Percentiles rank a stretch among this genome's conserved stretches.
These are phyloP conservation scores for Polygonum maritimum DNA, from an alignment of 148 eudicot genomes.

Conservation along the genomic window DNA sequence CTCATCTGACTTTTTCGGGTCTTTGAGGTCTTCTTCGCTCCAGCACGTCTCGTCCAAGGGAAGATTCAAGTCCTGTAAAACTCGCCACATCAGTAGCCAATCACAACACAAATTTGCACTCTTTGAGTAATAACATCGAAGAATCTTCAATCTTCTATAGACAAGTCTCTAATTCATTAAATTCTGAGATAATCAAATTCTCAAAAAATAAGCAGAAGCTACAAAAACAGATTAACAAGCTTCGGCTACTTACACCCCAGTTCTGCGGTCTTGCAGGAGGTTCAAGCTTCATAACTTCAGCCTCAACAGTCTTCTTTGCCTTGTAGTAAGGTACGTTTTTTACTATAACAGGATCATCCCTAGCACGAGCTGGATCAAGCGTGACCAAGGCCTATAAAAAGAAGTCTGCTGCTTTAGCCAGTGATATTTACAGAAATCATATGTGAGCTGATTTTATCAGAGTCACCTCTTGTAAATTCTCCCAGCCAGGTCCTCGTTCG, in stretches of 20 bases:
- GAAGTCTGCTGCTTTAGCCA: background rate
- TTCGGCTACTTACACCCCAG: conserved; percentile 65
- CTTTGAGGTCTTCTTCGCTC: conserved; percentile 82
- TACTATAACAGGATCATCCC: conserved; percentile 70
- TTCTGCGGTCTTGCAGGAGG: conserved; percentile 80
- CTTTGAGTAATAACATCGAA: background rate
- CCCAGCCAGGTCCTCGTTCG: conserved; percentile 85
- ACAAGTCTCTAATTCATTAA: background rate
- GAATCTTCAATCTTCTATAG: background rate
- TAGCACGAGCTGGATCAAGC: conserved; percentile 79
- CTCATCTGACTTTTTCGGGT: conserved; percentile 75
- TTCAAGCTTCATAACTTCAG: conserved; percentile 74
- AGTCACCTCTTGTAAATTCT: conserved; percentile 73
- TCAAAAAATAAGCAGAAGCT: background rate
- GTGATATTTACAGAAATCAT: background rate
- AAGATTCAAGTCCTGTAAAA: conserved; percentile 65
- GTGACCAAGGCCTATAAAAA: conserved; percentile 57
- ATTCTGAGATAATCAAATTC: background rate
- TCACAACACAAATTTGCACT: background rate
- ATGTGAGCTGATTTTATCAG: background rate
- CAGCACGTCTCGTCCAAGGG: conserved; percentile 77
- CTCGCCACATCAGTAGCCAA: background rate
- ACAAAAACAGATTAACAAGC: background rate
- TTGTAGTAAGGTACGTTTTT: conserved; percentile 68
- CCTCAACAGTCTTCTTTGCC: conserved; percentile 66